phyloP scores from a whole-genome alignment of 305 asterid genomes.

The Withania somnifera region DNA sequence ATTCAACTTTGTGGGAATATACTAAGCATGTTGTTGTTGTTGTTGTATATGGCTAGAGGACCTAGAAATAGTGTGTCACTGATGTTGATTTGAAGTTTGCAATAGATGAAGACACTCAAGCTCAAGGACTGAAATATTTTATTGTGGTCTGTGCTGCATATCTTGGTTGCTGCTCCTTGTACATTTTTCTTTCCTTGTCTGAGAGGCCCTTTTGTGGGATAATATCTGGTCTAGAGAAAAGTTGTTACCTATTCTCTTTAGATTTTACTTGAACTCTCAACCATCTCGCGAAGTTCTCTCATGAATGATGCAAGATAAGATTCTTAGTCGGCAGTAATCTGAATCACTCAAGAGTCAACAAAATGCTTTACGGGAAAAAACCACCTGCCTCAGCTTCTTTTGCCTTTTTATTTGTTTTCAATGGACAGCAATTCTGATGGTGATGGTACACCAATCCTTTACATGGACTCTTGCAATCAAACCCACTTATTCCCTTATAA shows the following conservation, averaged over 20 bases:
- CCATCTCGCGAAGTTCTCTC: background rate
- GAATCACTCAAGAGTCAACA: background rate
- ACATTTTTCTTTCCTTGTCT: background rate
- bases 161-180: background rate
- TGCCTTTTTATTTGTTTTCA: background rate
- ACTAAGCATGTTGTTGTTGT: no score
- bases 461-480: background rate
- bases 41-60: background rate
- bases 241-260: background rate
- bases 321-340: background rate
- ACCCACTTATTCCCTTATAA: background rate
- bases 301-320: background rate
- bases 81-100: background rate
- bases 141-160: background rate
- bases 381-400: background rate
- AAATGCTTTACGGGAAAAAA: background rate
- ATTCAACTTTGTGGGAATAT: no score
- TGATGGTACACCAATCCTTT: background rate
- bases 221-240: no score
- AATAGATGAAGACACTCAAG: background rate
- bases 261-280: background rate
- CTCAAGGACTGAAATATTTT: background rate
- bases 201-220: background rate
- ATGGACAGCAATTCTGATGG: background rate
- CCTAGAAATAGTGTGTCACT: background rate